phyloP scores from a whole-genome alignment of 2,329 filamentous ascomycete genomes.

The Colletotrichum chrysophilum region DNA sequence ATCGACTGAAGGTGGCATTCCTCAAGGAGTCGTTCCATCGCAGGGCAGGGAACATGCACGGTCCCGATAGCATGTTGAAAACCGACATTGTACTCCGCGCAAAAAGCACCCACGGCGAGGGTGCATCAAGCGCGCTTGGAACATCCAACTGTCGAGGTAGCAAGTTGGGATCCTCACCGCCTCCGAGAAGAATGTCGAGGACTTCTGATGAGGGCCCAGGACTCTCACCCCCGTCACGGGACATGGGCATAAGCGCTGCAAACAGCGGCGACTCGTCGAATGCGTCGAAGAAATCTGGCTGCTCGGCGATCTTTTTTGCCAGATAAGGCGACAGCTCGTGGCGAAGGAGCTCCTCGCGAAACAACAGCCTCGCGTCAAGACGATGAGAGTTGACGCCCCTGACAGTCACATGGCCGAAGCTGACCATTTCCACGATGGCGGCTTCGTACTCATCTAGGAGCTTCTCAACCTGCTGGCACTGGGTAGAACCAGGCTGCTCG shows the following conservation, averaged over 20 bases:
- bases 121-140: background rate
- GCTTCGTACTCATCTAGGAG: background rate
- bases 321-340: background rate
- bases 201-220: background rate
- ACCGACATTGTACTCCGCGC: background rate
- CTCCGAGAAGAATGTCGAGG: background rate
- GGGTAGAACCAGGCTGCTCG: background rate
- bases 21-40: background rate
- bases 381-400: background rate
- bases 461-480: background rate
- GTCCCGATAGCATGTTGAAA: background rate
- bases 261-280: background rate
- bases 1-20: background rate
- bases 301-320: background rate
- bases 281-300: background rate
- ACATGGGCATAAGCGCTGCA: background rate
- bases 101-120: background rate
- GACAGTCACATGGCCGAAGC: background rate
- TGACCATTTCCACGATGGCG: background rate
- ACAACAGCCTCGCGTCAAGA: background rate
- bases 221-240: background rate
- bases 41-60: background rate
- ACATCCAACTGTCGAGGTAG: background rate
- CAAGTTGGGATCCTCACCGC: background rate
- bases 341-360: background rate